Evolutionary conservation across 2,329 filamentous ascomycete species (phyloP), one percentile per base, ranked within the genome.

Genomic region (Aspergillus luchuensis): DNA sequence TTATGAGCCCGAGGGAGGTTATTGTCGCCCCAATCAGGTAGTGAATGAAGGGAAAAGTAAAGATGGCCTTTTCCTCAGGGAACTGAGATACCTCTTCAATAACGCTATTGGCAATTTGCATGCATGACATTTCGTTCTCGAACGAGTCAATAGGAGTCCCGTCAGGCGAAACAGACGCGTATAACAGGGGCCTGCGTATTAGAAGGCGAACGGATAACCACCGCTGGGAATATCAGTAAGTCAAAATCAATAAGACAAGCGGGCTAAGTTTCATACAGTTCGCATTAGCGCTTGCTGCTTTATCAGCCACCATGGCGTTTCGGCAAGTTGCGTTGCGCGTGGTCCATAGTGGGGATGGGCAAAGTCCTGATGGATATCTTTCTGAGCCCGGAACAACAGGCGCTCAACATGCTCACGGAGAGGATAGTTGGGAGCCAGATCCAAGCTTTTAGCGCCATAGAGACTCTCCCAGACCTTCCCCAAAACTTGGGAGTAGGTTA

Each of bases 401-500:
- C 62, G 60, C 41, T 67, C 64, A 8, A 68, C 23, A 17, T 67
- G 66, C 25, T 69, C 64, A 11, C 63, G 59, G 6, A 67, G 23
- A 39, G 61, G 51, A 25, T 56, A 54, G 15, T 57, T 23, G 3
- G 54, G 19, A 15, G 13, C 19, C 17, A 4, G 15, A n/a, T 23
- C 23, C 25, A 30, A 21, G 8, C 51, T 63, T 4, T 49, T 48
- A 5, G 64, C 64, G 10, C 64, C 61, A 49, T 71, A 69, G n/a
- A 69, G 51, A 0, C 58, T 60, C 19, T 69, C 66, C 68, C 68
- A 70, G 3, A 69, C 62, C 13, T 69, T 68, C 1, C 68, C 67
- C 17, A 69, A 43, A 2, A 68, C 58, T 10, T 45, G 59, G 1
- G 68, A 70, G 33, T 68, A 69, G 19, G 47, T 59, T 5, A 62